Base-by-base conservation (phyloP, 2,329 filamentous ascomycete species). In the Aureobasidium mangrovei region DNA sequence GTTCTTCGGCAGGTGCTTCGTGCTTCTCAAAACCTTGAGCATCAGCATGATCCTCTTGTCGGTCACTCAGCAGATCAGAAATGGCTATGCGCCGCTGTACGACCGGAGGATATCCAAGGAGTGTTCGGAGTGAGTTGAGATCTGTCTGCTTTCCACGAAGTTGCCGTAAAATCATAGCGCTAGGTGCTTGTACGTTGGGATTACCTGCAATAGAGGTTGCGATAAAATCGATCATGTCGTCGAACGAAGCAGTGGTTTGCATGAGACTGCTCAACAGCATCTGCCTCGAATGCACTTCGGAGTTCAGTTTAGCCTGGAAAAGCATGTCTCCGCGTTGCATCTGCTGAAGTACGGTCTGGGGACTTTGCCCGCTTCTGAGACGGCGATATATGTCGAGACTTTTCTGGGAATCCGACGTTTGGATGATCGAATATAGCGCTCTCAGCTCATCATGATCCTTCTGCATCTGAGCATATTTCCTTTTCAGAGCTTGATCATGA, bases 221-320 rank as follows among this genome's bases (percentile, higher is more conserved):
- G 8, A 53, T 32, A 8, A 52, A 52, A 6, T 44, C 36, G 3
- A 55, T 35, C 51, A 60, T 40, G 4, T 58, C 51, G 6, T 60
- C 47, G 27, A 60, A 49, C 4, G 58, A 58, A n/a, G 53, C 58
- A 27, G 51, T 55, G 8, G 56, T 46, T 31, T 58, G 54, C 33
- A 54, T 48, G 18, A 60, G 51, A 7, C 31, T 42, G 5, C 39
- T 46, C 24, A 60, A 40, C 4, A 60, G n/a, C 10, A 54, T 31
- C 27, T 47, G 51, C 18, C 52, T 36, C 36, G 44, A 38, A 41
- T 45, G 38, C 39, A 12, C 10, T 5, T 52, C 32, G 24, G 35
- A 35, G 29, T 53, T 41, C n/a, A 42, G 32, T 9, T 36, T 53
- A 9, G 31, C 36, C 10, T 52, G 48, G 1, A 29, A 10, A 4